Conservation (phyloP, 352 stramenopile genomes). For the Phytopythium litorale region DNA sequence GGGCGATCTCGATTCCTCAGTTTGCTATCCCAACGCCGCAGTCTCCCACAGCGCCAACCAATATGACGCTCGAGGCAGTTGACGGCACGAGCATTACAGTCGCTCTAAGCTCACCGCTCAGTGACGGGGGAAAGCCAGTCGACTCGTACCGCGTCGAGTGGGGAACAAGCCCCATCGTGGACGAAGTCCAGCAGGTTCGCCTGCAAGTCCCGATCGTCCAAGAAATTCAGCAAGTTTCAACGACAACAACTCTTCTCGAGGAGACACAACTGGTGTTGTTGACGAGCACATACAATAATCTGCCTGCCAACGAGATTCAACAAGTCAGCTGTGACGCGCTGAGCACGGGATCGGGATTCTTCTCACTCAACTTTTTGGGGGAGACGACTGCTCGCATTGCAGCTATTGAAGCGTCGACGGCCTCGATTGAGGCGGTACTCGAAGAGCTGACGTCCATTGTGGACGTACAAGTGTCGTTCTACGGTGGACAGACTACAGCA, state of each 20-base stretch:
- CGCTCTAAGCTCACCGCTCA: constrained; percentile 63
- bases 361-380: constrained; percentile 82
- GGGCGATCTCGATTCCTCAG: constrained; percentile 72
- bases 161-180: constrained; percentile 68
- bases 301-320: constrained; percentile 79
- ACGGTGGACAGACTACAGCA: constrained; percentile 41
- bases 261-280: constrained; percentile 91
- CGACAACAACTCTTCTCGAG: constrained; percentile 41
- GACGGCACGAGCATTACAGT: constrained; percentile 89
- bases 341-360: constrained; percentile 64
- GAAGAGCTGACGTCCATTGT: constrained; percentile 90
- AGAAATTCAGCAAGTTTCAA: constrained; percentile 76
- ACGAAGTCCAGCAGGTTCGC: constrained; percentile 75
- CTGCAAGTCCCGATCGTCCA: constrained; percentile 62
- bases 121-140: constrained; percentile 82
- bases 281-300: constrained; percentile 69
- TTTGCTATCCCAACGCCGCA: constrained; percentile 87
- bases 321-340: constrained; percentile 89
- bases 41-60: constrained; percentile 48
- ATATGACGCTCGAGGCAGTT: constrained; percentile 75
- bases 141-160: constrained; percentile 93
- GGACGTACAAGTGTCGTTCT: constrained; percentile 79
- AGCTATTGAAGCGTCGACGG: constrained; percentile 59
- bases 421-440: constrained; percentile 81
- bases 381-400: constrained; percentile 88